phyloP scores from a whole-genome alignment of 2,329 filamentous ascomycete genomes.

The Talaromyces marneffei region DNA sequence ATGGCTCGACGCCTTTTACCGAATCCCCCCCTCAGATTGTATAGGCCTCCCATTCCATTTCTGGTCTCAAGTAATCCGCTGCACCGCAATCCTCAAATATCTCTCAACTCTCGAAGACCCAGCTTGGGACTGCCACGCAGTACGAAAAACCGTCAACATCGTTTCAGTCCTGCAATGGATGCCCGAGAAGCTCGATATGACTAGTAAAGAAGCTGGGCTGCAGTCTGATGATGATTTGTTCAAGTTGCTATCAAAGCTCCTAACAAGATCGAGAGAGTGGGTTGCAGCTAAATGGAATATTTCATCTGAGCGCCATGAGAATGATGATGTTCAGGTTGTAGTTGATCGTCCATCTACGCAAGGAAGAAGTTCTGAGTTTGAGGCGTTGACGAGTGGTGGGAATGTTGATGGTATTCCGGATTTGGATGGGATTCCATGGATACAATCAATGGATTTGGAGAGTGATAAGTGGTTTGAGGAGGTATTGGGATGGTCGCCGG shows the following conservation, averaged over 20 bases:
- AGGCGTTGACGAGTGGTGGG: background rate
- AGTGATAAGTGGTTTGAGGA: constrained; percentile 20
- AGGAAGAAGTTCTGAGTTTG: background rate
- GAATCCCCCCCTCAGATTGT: constrained; percentile 21
- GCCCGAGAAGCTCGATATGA: constrained; percentile 23
- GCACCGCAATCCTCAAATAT: constrained; percentile 32
- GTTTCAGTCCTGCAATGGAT: constrained; percentile 28
- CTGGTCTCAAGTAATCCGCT: constrained; percentile 35
- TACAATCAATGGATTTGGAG: constrained; percentile 27
- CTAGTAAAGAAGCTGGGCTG: constrained; percentile 24
- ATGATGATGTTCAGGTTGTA: background rate
- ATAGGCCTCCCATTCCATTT: constrained; percentile 32
- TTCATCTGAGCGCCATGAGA: constrained; percentile 8
- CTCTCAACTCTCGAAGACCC: constrained; percentile 34
- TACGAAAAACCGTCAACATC: constrained; percentile 29
- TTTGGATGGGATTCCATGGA: constrained; percentile 24
- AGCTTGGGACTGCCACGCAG: constrained; percentile 34
- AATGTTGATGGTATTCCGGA: constrained; percentile 17
- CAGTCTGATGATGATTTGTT: constrained; percentile 27
- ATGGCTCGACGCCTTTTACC: constrained; percentile 30
- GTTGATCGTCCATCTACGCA: background rate
- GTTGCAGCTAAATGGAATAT: constrained; percentile 18
- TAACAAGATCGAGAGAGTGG: constrained; percentile 21
- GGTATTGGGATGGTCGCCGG: constrained; percentile 3
- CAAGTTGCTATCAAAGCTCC: constrained; percentile 22